phyloP scores from a whole-genome alignment of 1,284 basidiomycete species.

The Sporisorium exsertum region DNA sequence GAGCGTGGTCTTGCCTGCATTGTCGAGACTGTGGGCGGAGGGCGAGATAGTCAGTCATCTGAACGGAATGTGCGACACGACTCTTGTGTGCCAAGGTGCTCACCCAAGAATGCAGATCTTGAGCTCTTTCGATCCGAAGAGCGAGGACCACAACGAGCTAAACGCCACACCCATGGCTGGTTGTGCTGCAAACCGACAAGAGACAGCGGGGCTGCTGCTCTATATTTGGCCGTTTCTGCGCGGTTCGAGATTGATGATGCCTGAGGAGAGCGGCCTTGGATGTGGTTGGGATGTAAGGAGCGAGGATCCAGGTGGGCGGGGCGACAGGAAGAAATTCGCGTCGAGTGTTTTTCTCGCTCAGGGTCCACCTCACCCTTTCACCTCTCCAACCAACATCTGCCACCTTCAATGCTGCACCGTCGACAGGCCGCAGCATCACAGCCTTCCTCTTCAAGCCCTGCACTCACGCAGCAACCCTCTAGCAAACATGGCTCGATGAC shows the following conservation, averaged over 20 bases:
- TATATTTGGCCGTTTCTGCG: no score
- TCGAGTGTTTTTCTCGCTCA: slow-evolving; percentile 1
- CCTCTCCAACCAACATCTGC: neutral
- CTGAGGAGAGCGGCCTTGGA: neutral
- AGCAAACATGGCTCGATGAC: neutral
- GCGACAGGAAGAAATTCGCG: slow-evolving; percentile 22
- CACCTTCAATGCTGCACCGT: slow-evolving; percentile 10
- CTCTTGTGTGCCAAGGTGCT: slow-evolving; percentile 6
- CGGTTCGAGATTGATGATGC: neutral
- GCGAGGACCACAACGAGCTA: slow-evolving; percentile 70
- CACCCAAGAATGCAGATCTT: slow-evolving; percentile 70
- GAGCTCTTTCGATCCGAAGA: slow-evolving; percentile 72
- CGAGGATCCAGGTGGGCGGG: neutral
- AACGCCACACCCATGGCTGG: slow-evolving; percentile 65
- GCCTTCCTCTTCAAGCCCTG: neutral
- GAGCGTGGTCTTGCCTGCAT: slow-evolving; percentile 73
- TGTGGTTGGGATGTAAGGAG: neutral
- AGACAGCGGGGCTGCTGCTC: neutral
- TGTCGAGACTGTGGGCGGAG: slow-evolving; percentile 69
- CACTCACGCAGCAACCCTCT: neutral
- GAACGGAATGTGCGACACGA: no score
- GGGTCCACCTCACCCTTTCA: slow-evolving; percentile 14
- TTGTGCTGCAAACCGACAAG: neutral
- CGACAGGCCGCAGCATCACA: slow-evolving; percentile 5
- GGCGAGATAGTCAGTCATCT: no score